Evolutionary conservation across 495 filamentous ascomycete species (phyloP).

Genomic region (Rhypophila decipiens): DNA sequence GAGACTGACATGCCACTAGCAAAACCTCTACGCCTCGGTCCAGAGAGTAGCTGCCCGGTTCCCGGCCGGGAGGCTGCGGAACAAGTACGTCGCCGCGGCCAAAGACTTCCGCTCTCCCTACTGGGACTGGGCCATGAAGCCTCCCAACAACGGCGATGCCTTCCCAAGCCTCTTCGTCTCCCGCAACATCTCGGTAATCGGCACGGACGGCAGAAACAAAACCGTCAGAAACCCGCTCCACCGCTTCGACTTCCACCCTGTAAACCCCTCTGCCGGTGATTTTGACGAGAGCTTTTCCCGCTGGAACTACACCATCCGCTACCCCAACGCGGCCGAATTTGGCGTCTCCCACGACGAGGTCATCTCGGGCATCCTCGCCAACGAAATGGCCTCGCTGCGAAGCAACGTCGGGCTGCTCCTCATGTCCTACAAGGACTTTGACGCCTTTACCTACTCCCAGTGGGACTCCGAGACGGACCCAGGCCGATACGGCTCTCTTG

Average conservation of each 20-base stretch:
- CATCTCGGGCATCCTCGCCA: conserved; percentile 41
- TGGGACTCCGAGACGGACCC: conserved; percentile 36
- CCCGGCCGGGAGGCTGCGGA: conserved; percentile 39
- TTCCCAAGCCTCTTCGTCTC: conserved; percentile 29
- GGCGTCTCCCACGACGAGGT: conserved; percentile 30
- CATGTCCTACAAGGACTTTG: conserved; percentile 51
- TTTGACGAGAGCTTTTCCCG: conserved; percentile 9
- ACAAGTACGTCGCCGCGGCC: conserved; percentile 37
- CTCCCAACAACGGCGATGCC: conserved; percentile 11
- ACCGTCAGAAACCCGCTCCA: conserved; percentile 32
- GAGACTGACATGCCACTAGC: conserved; percentile 27
- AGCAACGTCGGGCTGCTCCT: conserved; percentile 48
- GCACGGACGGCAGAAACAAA: conserved; percentile 26
- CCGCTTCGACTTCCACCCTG: conserved; percentile 25
- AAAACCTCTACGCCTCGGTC: conserved; percentile 48
- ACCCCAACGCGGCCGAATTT: background rate
- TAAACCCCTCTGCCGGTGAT: conserved; percentile 16
- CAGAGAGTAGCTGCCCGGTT: conserved; percentile 44
- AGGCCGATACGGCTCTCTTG: conserved; percentile 47
- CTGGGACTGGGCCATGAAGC: conserved; percentile 50
- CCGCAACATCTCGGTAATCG: conserved; percentile 30
- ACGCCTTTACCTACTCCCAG: conserved; percentile 50
- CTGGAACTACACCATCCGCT: background rate
- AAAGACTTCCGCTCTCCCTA: conserved; percentile 45
- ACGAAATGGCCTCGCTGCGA: conserved; percentile 29